Base-by-base conservation (phyloP, 2,329 filamentous ascomycete species). In the Cladosporium sp. region DNA sequence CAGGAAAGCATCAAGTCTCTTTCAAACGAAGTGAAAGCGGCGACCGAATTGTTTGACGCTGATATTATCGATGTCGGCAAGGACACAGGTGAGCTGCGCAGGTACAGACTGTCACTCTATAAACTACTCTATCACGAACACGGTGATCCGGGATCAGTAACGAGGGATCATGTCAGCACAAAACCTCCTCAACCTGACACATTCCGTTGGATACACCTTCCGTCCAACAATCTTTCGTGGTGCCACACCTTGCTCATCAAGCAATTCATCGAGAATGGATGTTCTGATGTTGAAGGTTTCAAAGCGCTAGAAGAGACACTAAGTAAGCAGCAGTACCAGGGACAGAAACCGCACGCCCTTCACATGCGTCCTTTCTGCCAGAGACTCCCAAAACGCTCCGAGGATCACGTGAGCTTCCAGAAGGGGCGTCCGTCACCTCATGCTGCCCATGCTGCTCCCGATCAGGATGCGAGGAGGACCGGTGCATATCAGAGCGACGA, bases 211-310 rank as follows among this genome's bases (percentile, higher is more conserved):
- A 73, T 74, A 29, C 72, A 74, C 58, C 58, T 74, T 4, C 72
- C 72, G 13, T 71, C 69, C 0, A 74, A 74, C 50, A 76, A 80
- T 61, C 75, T 81, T 59, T 75, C 77, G 1, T 85, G 82, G 82
- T 76, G 80, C 4, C 81, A 85, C 64, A 76, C 80, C 0, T 68
- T 85, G 1, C 66, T 85, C n/a, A 80, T 80, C 1, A 85, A 85
- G 56, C 75, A 75, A 7, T 85, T 85, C 56, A 79, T 85, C 29
- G 82, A 85, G 61, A 78, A 80, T 32, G 80, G 80, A 0, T 75
- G 77, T 13, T 73, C 74, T n/a, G 82, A 85, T 60, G 76, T 83
- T 1, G 79, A 83, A 59, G 77, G 78, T 1, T 84, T 83, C 67
- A 84, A 83, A 58, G 78, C 80, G 0, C 61, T 85, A 2, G 80